Percentiles rank a stretch among this genome's conserved stretches.
Evolutionary conservation across 2,329 filamentous ascomycete species (phyloP).

Genomic region (Fusarium stilboides): DNA sequence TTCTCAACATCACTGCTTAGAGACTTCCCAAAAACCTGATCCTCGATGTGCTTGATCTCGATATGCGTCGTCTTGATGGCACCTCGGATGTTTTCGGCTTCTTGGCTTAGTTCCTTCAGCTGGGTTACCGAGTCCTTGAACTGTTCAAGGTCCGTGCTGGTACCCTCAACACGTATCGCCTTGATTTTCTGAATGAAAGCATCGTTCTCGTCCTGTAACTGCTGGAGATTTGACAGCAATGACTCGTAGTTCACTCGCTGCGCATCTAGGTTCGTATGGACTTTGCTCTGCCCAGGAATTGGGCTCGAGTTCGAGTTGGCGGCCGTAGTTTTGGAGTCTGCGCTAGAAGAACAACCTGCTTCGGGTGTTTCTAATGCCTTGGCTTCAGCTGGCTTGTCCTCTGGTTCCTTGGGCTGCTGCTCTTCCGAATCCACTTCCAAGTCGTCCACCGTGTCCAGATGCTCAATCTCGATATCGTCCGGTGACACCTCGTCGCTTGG

Average conservation of each 20-base stretch:
- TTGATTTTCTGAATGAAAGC: conserved; percentile 52
- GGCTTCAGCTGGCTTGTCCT: conserved; percentile 13
- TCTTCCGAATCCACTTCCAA: conserved; percentile 48
- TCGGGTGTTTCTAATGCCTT: conserved; percentile 12
- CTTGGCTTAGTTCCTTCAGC: conserved; percentile 51
- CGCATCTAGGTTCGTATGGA: conserved; percentile 43
- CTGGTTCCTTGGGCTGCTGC: conserved; percentile 35
- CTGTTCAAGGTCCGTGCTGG: conserved; percentile 48
- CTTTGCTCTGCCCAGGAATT: conserved; percentile 14
- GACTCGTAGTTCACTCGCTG: conserved; percentile 55
- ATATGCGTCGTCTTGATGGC: conserved; percentile 56
- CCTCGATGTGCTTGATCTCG: conserved; percentile 55
- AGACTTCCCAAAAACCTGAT: conserved; percentile 44
- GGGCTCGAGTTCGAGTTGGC: background rate
- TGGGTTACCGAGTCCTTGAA: conserved; percentile 46
- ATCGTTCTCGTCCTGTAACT: conserved; percentile 52
- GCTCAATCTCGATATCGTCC: conserved; percentile 67
- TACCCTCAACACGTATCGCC: conserved; percentile 45
- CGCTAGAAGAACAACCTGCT: conserved; percentile 1
- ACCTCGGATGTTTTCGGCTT: conserved; percentile 53
- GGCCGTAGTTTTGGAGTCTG: conserved; percentile 1
- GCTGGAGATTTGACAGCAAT: conserved; percentile 53
- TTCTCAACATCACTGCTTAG: conserved; percentile 32
- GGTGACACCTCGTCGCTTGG: conserved; percentile 53
- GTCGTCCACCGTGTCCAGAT: conserved; percentile 51